A percentile compares a stretch with the other conserved stretches of the same genome.
These are phyloP conservation scores for Kazachstania africana DNA, from an alignment of 805 yeast species.

Conservation along the genomic window DNA sequence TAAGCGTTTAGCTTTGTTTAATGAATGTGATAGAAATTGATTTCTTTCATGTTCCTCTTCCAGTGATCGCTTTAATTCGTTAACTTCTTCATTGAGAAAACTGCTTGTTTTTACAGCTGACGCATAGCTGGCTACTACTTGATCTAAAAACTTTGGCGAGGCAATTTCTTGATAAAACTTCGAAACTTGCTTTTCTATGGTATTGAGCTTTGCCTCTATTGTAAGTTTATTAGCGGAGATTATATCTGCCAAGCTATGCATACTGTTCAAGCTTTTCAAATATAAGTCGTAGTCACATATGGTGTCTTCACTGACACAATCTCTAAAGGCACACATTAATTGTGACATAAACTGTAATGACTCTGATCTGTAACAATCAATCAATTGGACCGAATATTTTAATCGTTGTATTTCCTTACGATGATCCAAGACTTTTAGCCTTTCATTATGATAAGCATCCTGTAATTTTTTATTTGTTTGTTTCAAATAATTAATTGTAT, in stretches of 20 bases:
- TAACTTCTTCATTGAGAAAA: neutral
- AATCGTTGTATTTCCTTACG: conserved; percentile 10
- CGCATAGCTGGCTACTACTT: conserved; percentile 14
- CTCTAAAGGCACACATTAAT: conserved; percentile 16
- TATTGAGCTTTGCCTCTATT: neutral
- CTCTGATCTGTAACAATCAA: conserved; percentile 13
- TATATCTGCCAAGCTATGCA: neutral
- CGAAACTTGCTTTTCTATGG: conserved; percentile 2
- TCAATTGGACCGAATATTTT: conserved; percentile 9
- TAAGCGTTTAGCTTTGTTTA: too few species aligned
- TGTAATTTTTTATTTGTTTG: conserved; percentile 6
- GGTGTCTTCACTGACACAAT: conserved; percentile 10
- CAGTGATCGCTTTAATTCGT: neutral
- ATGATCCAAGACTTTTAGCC: conserved; percentile 16
- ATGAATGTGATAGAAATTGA: too few species aligned
- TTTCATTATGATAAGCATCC: conserved; percentile 15
- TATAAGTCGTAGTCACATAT: conserved; percentile 10
- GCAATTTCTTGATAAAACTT: conserved; percentile 14
- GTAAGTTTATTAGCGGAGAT: neutral
- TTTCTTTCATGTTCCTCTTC: too few species aligned
- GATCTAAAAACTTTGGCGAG: conserved; percentile 12
- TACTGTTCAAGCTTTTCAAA: conserved; percentile 8
- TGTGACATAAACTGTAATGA: conserved; percentile 22
- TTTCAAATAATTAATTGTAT: conserved; percentile 1
- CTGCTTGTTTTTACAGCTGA: conserved; percentile 1